Conservation (phyloP, 306 rosid species). For the Inga leiocalycina region DNA sequence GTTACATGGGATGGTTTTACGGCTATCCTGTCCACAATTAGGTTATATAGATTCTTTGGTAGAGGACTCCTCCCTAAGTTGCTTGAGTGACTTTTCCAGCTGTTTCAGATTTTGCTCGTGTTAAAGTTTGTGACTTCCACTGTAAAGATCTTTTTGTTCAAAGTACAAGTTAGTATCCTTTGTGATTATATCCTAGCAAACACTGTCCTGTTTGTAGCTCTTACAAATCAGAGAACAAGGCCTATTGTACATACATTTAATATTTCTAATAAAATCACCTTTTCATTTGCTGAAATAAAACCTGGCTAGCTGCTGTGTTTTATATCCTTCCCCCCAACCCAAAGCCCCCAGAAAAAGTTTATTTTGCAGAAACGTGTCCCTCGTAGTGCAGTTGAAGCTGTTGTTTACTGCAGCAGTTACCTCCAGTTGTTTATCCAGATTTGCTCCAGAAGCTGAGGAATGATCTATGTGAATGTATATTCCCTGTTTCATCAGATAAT, state of each 20-base stretch:
- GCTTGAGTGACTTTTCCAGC: slow-evolving; percentile 81
- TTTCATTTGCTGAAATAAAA: slow-evolving; percentile 47
- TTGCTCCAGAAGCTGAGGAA: slow-evolving; percentile 5
- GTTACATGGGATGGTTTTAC: slow-evolving; percentile 65
- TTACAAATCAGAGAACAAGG: slow-evolving; percentile 70
- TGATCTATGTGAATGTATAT: slow-evolving; percentile 7
- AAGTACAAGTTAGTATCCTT: slow-evolving; percentile 81
- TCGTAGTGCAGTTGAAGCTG: slow-evolving; percentile 33
- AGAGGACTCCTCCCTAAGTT: slow-evolving; percentile 80
- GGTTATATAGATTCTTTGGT: slow-evolving; percentile 96
- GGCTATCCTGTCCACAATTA: slow-evolving; percentile 69
- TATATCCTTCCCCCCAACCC: neutral
- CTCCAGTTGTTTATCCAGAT: slow-evolving; percentile 29
- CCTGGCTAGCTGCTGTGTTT: slow-evolving; percentile 23
- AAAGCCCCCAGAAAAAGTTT: slow-evolving; percentile 3
- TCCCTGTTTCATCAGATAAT: slow-evolving; percentile 19
- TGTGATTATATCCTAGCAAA: slow-evolving; percentile 82
- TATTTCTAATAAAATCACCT: slow-evolving; percentile 79
- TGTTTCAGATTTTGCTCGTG: slow-evolving; percentile 76
- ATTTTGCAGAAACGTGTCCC: slow-evolving; percentile 40
- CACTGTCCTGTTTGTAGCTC: slow-evolving; percentile 80
- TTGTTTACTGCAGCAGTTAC: slow-evolving; percentile 35
- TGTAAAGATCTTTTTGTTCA: slow-evolving; percentile 94
- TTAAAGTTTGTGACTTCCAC: slow-evolving; percentile 73
- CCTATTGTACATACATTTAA: slow-evolving; percentile 96